Evolutionary conservation across 352 stramenopile genomes (phyloP), one percentile per base, ranked within the genome.

Genomic region (Peronospora destructor): DNA sequence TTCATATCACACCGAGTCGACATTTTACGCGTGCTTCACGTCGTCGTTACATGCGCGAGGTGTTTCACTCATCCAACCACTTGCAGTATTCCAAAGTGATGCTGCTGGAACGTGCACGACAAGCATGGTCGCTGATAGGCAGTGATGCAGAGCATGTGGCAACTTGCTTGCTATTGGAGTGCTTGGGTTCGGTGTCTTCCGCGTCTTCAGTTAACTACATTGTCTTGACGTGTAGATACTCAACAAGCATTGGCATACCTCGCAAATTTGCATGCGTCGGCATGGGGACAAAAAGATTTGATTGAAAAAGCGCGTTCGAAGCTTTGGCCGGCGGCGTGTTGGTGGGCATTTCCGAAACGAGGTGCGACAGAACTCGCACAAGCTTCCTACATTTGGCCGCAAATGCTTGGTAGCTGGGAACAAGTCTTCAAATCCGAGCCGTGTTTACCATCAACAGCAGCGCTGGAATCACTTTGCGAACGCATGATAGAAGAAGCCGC

Each of bases 281-380:
- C 59, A 1, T 66, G 66, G 54, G 50, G 49, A 17, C 52, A 59
- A 45, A 17, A 53, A 13, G 61, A 58, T 23, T 46, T 85, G 6
- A 45, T 77, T 37, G 25, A 36, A 4, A 64, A 52, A 6, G 64
- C 71, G 8, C 35, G 28, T 6, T 14, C 47, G n/a, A 39, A 68
- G 25, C 47, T 85, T 2, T 84, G 72, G 72, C 14, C 68, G 0
- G 66, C 49, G 1, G 70, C 62, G 0, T 70, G 64, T 19, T 88
- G 76, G 76, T 88, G 76, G 76, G 64, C 67, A 29, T 74, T 75
- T 8, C 56, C 62, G 6, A 85, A 88, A 49, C 74, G 76, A 42
- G 76, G 73, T 5, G 40, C 66, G 2, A 49, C 59, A 19, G 64
- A 78, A 34, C 63, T 88, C 12, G 38, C 60, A 4, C 53, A 73